A percentile compares a stretch with the other conserved stretches of the same genome.
Evolutionary conservation across 257 asterid species (phyloP).

Genomic region (Solanum lignicaule): DNA sequence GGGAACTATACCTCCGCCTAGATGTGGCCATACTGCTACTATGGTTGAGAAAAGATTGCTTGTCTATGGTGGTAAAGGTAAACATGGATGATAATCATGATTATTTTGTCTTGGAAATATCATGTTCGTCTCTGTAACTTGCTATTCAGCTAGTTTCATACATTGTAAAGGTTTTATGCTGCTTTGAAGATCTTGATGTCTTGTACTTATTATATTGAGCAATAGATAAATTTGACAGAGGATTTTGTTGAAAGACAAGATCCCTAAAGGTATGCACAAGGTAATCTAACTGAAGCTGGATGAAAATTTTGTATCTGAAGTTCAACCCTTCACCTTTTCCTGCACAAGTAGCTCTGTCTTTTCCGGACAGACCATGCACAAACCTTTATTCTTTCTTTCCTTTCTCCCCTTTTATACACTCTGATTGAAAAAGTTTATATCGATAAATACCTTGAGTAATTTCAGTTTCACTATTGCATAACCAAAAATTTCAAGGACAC

Average conservation of each 20-base stretch:
- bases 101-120: not conserved
- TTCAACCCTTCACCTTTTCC: not conserved
- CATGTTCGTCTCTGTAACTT: not conserved
- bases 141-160: not conserved
- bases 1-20: conserved; percentile 84
- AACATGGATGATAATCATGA: not conserved
- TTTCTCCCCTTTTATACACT: not conserved
- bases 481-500: not conserved
- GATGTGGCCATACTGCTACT: conserved; percentile 97
- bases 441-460: not conserved
- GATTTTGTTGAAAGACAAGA: not conserved
- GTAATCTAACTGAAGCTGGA: not conserved
- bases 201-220: not conserved
- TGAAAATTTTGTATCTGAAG: not conserved
- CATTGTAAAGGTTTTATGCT: not conserved
- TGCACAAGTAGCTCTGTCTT: not conserved
- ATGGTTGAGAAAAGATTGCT: conserved; percentile 95
- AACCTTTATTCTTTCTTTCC: not conserved
- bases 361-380: not conserved
- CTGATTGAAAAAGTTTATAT: not conserved
- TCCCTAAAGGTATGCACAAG: not conserved
- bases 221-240: not conserved
- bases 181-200: not conserved
- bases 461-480: not conserved
- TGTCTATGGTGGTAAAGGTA: conserved; percentile 97